Evolutionary conservation across 768 basidiomycete genomes (phyloP).

Genomic region (Phanerodontia chrysosporium): DNA sequence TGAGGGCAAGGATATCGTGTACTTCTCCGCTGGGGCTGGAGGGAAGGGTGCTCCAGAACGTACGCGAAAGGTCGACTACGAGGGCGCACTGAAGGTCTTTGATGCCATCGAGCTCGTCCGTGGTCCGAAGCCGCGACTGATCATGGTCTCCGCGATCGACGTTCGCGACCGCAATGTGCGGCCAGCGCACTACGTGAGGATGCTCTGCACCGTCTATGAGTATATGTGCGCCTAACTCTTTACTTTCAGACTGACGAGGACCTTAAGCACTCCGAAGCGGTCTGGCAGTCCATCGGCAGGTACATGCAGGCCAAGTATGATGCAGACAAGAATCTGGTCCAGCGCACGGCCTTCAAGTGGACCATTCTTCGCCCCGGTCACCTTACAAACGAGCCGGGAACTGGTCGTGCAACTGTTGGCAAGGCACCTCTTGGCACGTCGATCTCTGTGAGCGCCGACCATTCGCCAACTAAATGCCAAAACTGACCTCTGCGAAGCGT

Average conservation of each 20-base stretch:
- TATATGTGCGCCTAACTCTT: too few species aligned
- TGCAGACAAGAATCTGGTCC: constrained; percentile 38
- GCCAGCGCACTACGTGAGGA: constrained; percentile 49
- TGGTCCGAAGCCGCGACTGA: constrained; percentile 45
- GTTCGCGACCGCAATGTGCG: constrained; percentile 42
- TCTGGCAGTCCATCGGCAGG: constrained; percentile 40
- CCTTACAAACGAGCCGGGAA: constrained; percentile 46
- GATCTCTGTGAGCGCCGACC: constrained; percentile 41
- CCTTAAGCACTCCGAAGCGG: constrained; percentile 34
- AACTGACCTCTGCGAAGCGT: constrained; percentile 30
- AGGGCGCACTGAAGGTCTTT: constrained; percentile 65
- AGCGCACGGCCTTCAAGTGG: constrained; percentile 57
- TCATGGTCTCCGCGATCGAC: constrained; percentile 59
- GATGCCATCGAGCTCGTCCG: constrained; percentile 59
- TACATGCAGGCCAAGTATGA: constrained; percentile 40
- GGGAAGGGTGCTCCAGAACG: constrained; percentile 53
- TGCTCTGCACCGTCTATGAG: neutral
- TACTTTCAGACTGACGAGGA: constrained; percentile 53
- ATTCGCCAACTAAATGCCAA: neutral
- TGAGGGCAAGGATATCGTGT: constrained; percentile 28
- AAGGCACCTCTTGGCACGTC: constrained; percentile 43
- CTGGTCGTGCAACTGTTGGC: constrained; percentile 49
- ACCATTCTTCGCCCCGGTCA: constrained; percentile 64
- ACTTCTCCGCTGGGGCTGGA: constrained; percentile 47
- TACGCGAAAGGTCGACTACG: constrained; percentile 54